These are phyloP conservation scores for Triticum timopheevii DNA, from an alignment of 176 grass and related monocot species.

Conservation along the genomic window DNA sequence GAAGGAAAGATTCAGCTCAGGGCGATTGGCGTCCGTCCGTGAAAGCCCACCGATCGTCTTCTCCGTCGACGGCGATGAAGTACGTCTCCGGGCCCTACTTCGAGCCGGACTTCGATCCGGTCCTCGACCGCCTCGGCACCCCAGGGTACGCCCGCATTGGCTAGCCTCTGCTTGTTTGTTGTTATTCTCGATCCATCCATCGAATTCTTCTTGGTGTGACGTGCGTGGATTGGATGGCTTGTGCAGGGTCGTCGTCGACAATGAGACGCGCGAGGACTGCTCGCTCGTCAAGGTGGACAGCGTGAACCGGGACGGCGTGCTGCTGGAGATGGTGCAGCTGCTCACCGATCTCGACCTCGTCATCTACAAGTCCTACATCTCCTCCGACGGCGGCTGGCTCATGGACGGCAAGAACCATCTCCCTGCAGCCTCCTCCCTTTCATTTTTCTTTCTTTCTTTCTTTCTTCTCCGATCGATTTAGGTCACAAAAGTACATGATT, in stretches of 20 bases:
- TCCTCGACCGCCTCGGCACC: constrained; percentile 49
- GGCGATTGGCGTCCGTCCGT: too few relatives aligned
- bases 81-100: constrained; percentile 68
- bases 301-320: constrained; percentile 72
- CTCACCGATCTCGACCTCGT: constrained; percentile 82
- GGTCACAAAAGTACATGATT: too few relatives aligned
- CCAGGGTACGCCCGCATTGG: constrained; percentile 34
- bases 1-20: too few relatives aligned
- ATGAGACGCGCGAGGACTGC: constrained; percentile 69
- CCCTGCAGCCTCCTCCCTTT: not conserved
- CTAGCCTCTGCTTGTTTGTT: not conserved
- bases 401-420: constrained; percentile 51
- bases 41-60: not conserved
- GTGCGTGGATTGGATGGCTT: not conserved
- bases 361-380: constrained; percentile 91
- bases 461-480: not conserved
- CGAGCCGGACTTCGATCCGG: constrained; percentile 72
- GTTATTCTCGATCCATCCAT: not conserved
- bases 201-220: not conserved
- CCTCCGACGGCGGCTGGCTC: constrained; percentile 81
- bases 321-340: constrained; percentile 83
- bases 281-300: constrained; percentile 74
- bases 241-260: constrained; percentile 71
- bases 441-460: not conserved
- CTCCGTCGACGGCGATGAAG: constrained; percentile 33